Conservation (phyloP, 805 yeast genomes). For the Cyberlindnera maritima region DNA sequence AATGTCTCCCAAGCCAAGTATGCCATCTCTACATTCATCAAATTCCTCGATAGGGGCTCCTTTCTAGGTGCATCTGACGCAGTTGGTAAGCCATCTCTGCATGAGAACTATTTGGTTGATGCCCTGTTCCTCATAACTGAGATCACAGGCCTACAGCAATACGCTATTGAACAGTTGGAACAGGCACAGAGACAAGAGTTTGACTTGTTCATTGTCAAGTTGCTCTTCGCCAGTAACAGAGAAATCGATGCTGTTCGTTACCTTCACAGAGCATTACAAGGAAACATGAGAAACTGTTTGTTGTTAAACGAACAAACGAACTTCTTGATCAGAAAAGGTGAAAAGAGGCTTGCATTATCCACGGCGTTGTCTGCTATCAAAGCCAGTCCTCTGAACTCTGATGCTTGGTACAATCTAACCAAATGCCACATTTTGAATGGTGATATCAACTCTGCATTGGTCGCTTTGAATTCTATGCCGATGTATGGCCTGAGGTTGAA, state of each 20-base stretch:
- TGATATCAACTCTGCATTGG: constrained; percentile 58
- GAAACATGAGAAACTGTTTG: constrained; percentile 21
- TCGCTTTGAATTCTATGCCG: constrained; percentile 73
- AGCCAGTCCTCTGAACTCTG: constrained; percentile 74
- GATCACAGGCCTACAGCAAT: constrained; percentile 36
- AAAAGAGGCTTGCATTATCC: constrained; percentile 53
- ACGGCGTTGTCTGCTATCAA: constrained; percentile 60
- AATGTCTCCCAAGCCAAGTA: constrained; percentile 11
- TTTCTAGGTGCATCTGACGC: constrained; percentile 62
- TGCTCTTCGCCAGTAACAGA: constrained; percentile 32
- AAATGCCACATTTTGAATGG: constrained; percentile 54
- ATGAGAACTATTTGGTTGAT: constrained; percentile 69
- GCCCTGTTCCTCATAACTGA: constrained; percentile 52
- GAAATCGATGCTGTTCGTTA: constrained; percentile 35
- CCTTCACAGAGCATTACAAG: constrained; percentile 28
- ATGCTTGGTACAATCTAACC: constrained; percentile 66
- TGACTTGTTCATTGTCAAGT: constrained; percentile 30
- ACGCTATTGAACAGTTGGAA: constrained; percentile 39
- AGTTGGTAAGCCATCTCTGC: constrained; percentile 61
- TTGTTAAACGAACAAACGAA: constrained; percentile 47
- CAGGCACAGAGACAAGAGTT: constrained; percentile 19
- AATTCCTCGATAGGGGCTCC: constrained; percentile 43
- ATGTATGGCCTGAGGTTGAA: constrained; percentile 44
- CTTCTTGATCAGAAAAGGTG: constrained; percentile 53
- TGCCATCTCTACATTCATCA: constrained; percentile 16